Evolutionary conservation across 257 asterid genomes (phyloP), one percentile per base, ranked within the genome.

Genomic region (Salvia splendens): DNA sequence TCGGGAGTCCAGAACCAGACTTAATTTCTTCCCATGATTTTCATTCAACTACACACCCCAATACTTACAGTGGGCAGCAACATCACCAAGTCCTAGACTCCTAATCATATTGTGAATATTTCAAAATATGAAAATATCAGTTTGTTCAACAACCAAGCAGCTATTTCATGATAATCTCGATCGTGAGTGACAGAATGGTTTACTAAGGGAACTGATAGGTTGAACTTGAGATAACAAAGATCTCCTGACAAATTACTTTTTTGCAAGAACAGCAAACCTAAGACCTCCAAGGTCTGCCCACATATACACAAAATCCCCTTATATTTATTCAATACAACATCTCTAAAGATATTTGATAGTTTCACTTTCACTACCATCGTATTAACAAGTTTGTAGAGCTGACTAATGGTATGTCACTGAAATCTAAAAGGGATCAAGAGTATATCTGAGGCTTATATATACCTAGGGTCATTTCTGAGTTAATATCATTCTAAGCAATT

Each of bases 61-160:
- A 67, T n/a, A 36, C 49, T 32, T 59, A 45, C 16, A 50, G 2
- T n/a, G 8, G 43, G 36, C 28, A 64, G 58, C 42, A 61, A 9
- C 14, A 58, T 41, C 58, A 61, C 47, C 57, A 69, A 47, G 74
- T 60, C 20, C 61, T 36, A 35, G 11, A 10, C 67, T 60, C 20
- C 61, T 36, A 35, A 14, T 15, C 67, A 64, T 36, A 45, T 30
- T 24, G 2, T 54, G 41, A 42, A 4, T 16, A 55, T 55, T 42
- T 6, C 41, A 42, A 52, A 43, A 17, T n/a, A 12, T 6, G 32
- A 42, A 52, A 43, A 17, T n/a, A 12, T 32, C 51, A 61, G 51
- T 42, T 41, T 14, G 35, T 50, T 62, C 7, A 53, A 63, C 49
- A 5, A 33, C 60, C 33, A 3, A 11, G 8, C 71, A 64, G 12